phyloP scores from a whole-genome alignment of 306 rosid genomes.

The Vigna reflexopilosa region DNA sequence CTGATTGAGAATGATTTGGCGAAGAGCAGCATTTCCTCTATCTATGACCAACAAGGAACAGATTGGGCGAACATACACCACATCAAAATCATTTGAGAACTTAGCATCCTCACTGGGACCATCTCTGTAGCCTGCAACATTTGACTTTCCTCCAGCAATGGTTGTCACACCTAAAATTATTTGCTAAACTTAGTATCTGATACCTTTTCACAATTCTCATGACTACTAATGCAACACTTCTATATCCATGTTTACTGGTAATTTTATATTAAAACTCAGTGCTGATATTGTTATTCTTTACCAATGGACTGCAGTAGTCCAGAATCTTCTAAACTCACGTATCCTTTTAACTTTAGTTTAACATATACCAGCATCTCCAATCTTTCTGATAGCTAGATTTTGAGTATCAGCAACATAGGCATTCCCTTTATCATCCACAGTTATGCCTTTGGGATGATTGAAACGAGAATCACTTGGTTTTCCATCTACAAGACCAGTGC shows the following conservation, averaged over 20 bases:
- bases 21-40: constrained; percentile 96
- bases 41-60: constrained; percentile 95
- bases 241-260: neutral
- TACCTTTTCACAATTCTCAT: constrained; percentile 18
- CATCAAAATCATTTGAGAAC: constrained; percentile 95
- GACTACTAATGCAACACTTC: neutral
- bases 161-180: constrained; percentile 83
- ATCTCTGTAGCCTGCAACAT: constrained; percentile 87
- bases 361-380: constrained; percentile 75
- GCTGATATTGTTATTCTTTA: neutral
- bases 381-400: constrained; percentile 92
- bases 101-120: constrained; percentile 98
- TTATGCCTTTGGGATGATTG: constrained; percentile 88
- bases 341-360: too few relatives aligned
- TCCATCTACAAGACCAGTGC: constrained; percentile 90
- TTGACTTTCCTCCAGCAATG: constrained; percentile 97
- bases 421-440: constrained; percentile 94
- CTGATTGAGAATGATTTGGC: constrained; percentile 79
- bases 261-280: constrained; percentile 12
- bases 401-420: constrained; percentile 95
- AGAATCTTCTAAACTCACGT: too few relatives aligned
- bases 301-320: too few relatives aligned
- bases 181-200: constrained; percentile 31
- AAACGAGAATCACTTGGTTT: constrained; percentile 95
- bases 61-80: constrained; percentile 74